These are phyloP conservation scores for Hevea brasiliensis DNA, from an alignment of 345 rosid species.

Conservation along the genomic window DNA sequence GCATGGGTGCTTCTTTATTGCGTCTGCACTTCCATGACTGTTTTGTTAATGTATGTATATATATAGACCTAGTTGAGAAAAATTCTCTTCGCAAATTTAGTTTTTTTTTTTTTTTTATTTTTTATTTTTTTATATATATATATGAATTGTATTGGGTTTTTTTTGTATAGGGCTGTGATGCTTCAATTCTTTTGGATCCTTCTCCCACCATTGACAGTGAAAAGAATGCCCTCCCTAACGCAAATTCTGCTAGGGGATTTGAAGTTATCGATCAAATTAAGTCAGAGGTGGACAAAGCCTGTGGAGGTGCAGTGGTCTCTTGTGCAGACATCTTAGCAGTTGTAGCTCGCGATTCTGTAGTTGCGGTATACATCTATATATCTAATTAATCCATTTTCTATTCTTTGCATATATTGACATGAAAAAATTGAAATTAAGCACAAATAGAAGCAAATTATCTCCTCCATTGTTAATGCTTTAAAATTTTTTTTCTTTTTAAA, in stretches of 20 bases:
- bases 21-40: slow-evolving; percentile 44
- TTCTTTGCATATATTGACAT: too few species aligned
- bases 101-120: too few species aligned
- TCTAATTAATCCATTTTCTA: too few species aligned
- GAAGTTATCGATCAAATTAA: slow-evolving; percentile 49
- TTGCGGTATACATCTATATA: slow-evolving; percentile 41
- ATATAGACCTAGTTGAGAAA: too few species aligned
- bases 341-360: slow-evolving; percentile 52
- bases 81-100: background rate
- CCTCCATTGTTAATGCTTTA: background rate
- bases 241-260: slow-evolving; percentile 43
- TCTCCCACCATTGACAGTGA: slow-evolving; percentile 34
- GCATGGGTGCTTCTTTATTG: slow-evolving; percentile 44
- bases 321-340: slow-evolving; percentile 57
- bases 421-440: too few species aligned
- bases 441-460: too few species aligned
- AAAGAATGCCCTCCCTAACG: slow-evolving; percentile 40
- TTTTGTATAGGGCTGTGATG: slow-evolving; percentile 49
- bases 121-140: too few species aligned
- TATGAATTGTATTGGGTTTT: too few species aligned
- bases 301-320: slow-evolving; percentile 38
- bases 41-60: slow-evolving; percentile 35
- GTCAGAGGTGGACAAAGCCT: slow-evolving; percentile 32
- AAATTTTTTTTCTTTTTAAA: background rate
- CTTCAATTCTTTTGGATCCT: slow-evolving; percentile 43